A percentile compares a stretch with the other conserved stretches of the same genome.
Conservation (phyloP, 2,329 filamentous ascomycete genomes). For the Xylariaceae sp. region DNA sequence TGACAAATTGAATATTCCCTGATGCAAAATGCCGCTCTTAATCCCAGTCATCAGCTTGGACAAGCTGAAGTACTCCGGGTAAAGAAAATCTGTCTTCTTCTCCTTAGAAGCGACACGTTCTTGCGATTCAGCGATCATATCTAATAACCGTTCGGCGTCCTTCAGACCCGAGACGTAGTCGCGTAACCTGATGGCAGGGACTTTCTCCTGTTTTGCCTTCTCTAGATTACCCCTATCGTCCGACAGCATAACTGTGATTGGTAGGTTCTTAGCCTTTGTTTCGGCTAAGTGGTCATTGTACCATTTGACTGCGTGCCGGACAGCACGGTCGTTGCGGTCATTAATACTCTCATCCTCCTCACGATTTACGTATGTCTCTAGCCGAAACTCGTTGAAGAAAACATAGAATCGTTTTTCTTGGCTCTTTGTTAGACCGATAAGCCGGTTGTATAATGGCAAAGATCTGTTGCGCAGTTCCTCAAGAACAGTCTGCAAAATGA, state of each 20-base stretch:
- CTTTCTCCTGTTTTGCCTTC: slow-evolving; percentile 77
- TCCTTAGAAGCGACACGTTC: slow-evolving; percentile 70
- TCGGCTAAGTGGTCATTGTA: slow-evolving; percentile 81
- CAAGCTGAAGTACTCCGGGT: slow-evolving; percentile 86
- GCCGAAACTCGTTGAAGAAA: slow-evolving; percentile 97
- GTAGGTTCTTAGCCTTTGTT: slow-evolving; percentile 66
- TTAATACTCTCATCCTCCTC: slow-evolving; percentile 86
- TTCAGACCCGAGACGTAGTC: slow-evolving; percentile 87
- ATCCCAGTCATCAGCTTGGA: slow-evolving; percentile 95
- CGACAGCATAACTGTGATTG: slow-evolving; percentile 89
- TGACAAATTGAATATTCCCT: slow-evolving; percentile 94
- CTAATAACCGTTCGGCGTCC: slow-evolving; percentile 83
- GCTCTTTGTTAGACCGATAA: slow-evolving; percentile 89
- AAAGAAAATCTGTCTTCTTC: slow-evolving; percentile 74
- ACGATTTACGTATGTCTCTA: slow-evolving; percentile 85
- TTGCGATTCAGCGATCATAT: slow-evolving; percentile 88
- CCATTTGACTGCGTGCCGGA: slow-evolving; percentile 86
- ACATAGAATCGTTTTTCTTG: slow-evolving; percentile 98
- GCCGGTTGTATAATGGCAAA: slow-evolving; percentile 90
- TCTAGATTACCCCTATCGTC: slow-evolving; percentile 88
- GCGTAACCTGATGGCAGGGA: slow-evolving; percentile 71
- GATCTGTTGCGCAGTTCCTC: slow-evolving; percentile 96
- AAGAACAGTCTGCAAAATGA: slow-evolving; percentile 93
- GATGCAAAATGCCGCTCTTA: slow-evolving; percentile 86
- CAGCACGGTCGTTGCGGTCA: slow-evolving; percentile 92